A percentile compares a stretch with the other conserved stretches of the same genome.
phyloP scores from a whole-genome alignment of 805 yeast genomes.

The Saturnispora dispora region DNA sequence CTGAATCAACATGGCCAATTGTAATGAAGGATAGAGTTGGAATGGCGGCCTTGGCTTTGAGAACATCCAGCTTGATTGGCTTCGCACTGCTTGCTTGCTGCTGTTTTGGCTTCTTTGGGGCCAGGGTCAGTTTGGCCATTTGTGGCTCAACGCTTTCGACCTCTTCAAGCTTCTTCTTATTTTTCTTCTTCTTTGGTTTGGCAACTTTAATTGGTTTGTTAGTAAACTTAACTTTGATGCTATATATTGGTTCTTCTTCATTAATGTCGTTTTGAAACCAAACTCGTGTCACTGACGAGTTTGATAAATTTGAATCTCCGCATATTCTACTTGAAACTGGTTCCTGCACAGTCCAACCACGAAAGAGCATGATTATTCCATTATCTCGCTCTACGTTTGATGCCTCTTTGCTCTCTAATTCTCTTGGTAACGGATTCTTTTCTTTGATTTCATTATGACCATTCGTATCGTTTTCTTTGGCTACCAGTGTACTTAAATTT shows the following conservation, averaged over 20 bases:
- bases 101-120: conserved; percentile 2
- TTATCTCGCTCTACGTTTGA: background rate
- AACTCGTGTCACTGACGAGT: background rate
- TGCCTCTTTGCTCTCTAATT: background rate
- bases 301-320: background rate
- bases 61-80: conserved; percentile 5
- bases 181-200: conserved; percentile 9
- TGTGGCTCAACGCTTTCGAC: conserved; percentile 1
- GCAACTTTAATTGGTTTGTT: conserved; percentile 23
- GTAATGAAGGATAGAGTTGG: conserved; percentile 67
- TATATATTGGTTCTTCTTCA: background rate
- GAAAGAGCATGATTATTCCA: background rate
- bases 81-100: background rate
- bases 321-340: background rate
- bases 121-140: conserved; percentile 6
- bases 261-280: background rate
- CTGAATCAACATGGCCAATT: conserved; percentile 82
- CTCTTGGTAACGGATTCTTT: background rate
- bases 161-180: background rate
- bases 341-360: background rate
- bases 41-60: conserved; percentile 31
- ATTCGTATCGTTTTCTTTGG: background rate
- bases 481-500: background rate
- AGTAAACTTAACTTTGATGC: conserved; percentile 25
- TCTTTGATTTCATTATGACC: background rate